Evolutionary conservation across 2,329 filamentous ascomycete species (phyloP).

Genomic region (Ilyonectria destructans): DNA sequence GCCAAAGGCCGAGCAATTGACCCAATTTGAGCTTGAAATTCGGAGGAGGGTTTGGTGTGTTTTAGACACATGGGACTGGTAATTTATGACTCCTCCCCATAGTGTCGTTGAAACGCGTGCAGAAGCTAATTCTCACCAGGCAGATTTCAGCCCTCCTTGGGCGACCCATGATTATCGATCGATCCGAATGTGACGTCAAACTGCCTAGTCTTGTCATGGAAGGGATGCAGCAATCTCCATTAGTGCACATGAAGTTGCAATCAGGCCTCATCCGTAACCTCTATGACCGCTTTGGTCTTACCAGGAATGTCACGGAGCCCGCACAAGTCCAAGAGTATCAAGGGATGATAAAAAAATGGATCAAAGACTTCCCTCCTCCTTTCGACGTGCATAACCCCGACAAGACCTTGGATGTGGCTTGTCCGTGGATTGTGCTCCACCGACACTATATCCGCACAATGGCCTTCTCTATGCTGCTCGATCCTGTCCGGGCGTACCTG

Average conservation of each 20-base stretch:
- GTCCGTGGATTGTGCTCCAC: slow-evolving; percentile 63
- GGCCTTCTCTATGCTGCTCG: slow-evolving; percentile 62
- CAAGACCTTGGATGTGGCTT: slow-evolving; percentile 56
- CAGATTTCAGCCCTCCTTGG: slow-evolving; percentile 55
- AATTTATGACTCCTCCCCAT: slow-evolving; percentile 5
- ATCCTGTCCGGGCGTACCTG: slow-evolving; percentile 64
- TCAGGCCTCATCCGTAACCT: slow-evolving; percentile 53
- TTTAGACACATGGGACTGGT: slow-evolving; percentile 59
- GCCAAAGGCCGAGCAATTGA: slow-evolving; percentile 42
- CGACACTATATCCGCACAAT: slow-evolving; percentile 63
- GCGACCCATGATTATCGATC: slow-evolving; percentile 56
- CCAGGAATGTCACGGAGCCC: slow-evolving; percentile 48
- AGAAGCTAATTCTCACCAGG: slow-evolving; percentile 45
- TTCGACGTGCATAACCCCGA: slow-evolving; percentile 60
- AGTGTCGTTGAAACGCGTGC: neutral
- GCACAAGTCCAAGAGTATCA: slow-evolving; percentile 54
- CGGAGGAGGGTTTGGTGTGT: slow-evolving; percentile 57
- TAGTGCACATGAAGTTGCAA: slow-evolving; percentile 57
- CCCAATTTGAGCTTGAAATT: slow-evolving; percentile 57
- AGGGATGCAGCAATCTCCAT: slow-evolving; percentile 51
- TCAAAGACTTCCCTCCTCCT: slow-evolving; percentile 59
- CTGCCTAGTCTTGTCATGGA: slow-evolving; percentile 55
- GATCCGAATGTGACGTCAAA: slow-evolving; percentile 51
- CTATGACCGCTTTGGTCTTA: slow-evolving; percentile 51
- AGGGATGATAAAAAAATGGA: slow-evolving; percentile 59